Conservation (phyloP, 2,329 filamentous ascomycete genomes). For the Calonectria fujianensis region DNA sequence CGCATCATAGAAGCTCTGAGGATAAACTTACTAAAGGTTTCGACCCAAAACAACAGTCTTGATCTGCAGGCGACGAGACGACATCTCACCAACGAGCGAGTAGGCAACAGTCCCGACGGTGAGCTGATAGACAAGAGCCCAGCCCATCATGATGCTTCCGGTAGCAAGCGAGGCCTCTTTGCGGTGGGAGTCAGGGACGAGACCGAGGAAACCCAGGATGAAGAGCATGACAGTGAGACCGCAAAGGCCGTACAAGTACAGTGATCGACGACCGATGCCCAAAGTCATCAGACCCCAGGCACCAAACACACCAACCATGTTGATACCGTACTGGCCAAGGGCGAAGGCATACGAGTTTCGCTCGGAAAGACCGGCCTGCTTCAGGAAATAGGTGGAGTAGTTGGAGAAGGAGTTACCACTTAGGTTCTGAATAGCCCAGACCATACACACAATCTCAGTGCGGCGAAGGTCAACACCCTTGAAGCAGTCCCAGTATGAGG, state of each 20-base stretch:
- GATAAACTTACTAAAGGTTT: constrained; percentile 77
- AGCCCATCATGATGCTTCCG: constrained; percentile 88
- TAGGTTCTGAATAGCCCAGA: constrained; percentile 79
- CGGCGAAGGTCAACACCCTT: constrained; percentile 84
- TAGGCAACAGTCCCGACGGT: constrained; percentile 94
- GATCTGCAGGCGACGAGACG: constrained; percentile 88
- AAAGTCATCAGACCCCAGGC: constrained; percentile 87
- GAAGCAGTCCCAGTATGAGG: constrained; percentile 89
- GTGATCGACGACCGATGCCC: constrained; percentile 83
- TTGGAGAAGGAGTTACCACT: constrained; percentile 79
- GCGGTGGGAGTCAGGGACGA: constrained; percentile 78
- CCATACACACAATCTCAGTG: constrained; percentile 81
- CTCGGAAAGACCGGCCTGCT: constrained; percentile 74
- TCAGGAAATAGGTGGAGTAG: constrained; percentile 79
- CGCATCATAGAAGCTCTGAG: neutral
- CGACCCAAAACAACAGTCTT: constrained; percentile 93
- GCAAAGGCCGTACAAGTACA: constrained; percentile 86
- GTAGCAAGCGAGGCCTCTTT: constrained; percentile 82
- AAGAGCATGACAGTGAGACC: constrained; percentile 86
- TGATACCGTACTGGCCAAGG: constrained; percentile 80
- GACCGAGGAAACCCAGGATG: constrained; percentile 87
- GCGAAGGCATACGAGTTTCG: constrained; percentile 75
- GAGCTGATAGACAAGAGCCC: constrained; percentile 89
- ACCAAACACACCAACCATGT: constrained; percentile 87
- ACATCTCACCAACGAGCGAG: constrained; percentile 89